Conservation (phyloP, 805 yeast species). For the Nematodospora valgi region DNA sequence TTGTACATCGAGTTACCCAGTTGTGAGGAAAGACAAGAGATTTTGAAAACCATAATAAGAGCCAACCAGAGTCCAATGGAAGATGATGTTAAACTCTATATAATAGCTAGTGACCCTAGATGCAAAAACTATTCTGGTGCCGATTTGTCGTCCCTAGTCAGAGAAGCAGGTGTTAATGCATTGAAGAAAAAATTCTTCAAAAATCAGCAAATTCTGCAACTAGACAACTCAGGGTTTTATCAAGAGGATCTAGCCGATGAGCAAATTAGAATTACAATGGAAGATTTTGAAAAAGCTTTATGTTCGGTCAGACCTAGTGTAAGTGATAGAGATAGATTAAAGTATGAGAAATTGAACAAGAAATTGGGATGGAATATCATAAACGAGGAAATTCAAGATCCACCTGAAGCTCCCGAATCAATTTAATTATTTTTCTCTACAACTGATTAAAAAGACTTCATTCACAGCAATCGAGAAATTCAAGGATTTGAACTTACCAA, state of each 20-base stretch:
- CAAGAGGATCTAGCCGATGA: conserved; percentile 27
- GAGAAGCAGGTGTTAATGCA: conserved; percentile 93
- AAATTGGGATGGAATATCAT: conserved; percentile 68
- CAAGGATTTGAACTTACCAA: no score
- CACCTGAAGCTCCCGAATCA: no score
- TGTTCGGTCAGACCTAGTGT: conserved; percentile 84
- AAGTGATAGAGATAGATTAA: conserved; percentile 74
- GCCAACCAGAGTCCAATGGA: conserved; percentile 76
- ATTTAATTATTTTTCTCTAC: no score
- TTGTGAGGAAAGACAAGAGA: conserved; percentile 74
- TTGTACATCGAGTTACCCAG: conserved; percentile 87
- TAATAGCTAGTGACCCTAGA: conserved; percentile 69
- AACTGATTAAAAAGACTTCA: no score
- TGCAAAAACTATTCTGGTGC: conserved; percentile 95
- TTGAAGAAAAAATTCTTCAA: conserved; percentile 69
- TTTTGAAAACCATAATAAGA: conserved; percentile 69
- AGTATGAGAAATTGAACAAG: conserved; percentile 71
- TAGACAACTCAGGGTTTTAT: conserved; percentile 35
- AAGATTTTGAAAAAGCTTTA: conserved; percentile 72
- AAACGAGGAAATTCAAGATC: conserved; percentile 17
- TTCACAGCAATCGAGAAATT: no score
- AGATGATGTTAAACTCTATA: conserved; percentile 53
- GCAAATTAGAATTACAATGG: conserved; percentile 51
- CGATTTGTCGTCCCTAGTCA: conserved; percentile 83
- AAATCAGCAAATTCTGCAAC: conserved; percentile 36